phyloP scores from a whole-genome alignment of 306 rosid genomes.

The Cucumis hystrix region DNA sequence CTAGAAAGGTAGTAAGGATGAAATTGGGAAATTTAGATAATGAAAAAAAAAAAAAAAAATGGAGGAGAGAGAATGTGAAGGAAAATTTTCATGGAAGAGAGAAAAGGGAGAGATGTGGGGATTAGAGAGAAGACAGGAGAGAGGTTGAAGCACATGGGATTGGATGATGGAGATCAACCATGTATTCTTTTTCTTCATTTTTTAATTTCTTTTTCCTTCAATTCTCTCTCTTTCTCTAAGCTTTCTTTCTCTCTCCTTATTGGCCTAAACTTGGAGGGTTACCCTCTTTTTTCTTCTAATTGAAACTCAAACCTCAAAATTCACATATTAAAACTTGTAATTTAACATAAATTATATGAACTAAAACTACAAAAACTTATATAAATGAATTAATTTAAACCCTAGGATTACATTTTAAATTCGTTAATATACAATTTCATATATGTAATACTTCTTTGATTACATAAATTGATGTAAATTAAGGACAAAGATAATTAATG shows the following conservation, averaged over 20 bases:
- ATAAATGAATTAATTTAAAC: no score
- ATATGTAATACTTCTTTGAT: no score
- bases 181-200: not conserved
- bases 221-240: no score
- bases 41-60: not conserved
- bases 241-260: not conserved
- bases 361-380: no score
- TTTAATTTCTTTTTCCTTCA: not conserved
- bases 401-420: no score
- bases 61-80: constrained; percentile 4
- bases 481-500: no score
- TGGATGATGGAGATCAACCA: not conserved
- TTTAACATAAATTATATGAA: no score
- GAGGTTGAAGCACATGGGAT: constrained; percentile 8
- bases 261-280: not conserved
- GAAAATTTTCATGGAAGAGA: not conserved
- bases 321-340: no score
- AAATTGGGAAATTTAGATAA: constrained; percentile 14
- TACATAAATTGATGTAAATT: no score
- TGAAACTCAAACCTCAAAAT: no score
- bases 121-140: not conserved
- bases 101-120: not conserved
- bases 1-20: constrained; percentile 39
- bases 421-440: no score
- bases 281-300: no score